Base-by-base conservation (phyloP, 169 alveolate species). In the Pseudocohnilembus persalinus region DNA sequence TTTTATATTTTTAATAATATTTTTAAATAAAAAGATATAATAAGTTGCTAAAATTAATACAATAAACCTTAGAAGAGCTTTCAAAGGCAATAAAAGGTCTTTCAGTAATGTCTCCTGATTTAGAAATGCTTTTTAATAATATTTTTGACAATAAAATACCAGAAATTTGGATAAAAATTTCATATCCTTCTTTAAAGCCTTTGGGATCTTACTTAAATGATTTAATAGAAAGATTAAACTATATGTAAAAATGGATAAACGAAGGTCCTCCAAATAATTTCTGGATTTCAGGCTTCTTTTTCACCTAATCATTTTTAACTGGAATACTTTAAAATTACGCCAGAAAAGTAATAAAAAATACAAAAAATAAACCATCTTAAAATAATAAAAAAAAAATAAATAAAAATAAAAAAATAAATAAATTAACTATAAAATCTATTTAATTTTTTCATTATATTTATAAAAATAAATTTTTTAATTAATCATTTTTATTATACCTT, bases 151-250 rank as follows among this genome's bases (percentile, higher is more conserved):
- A 95, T 83, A 63, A 84, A 83, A 95, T 95, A 0, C 97, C 97
- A 24, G 90, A 77, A 49, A 33, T 83, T 6, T 95, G 97, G 97
- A 33, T 30, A 30, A 85, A 74, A 31, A 94, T 92, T 6, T 89
- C 97, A n/a, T 95, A 95, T 87, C 97, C 97, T n/a, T 95, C 97
- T 0, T 89, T 95, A 83, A 95, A 93, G 88, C 97, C 97, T 25
- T 89, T 95, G 29, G 95, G 96, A 78, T 95, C 97, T 24, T 95
- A 95, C 95, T 84, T 95, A 4, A 92, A 90, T 82, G 97, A 95
- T 85, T 91, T 95, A 79, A 31, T 93, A 29, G 89, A 89, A 72
- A 95, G 96, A 88, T 90, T 95, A 33, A 89, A 92, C 73, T 93
- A 93, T 85, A 92, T 95, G 92, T 85, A 93, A 81, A 84, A 92